Evolutionary conservation across 2,329 filamentous ascomycete species (phyloP), one percentile per base, ranked within the genome.

Genomic region (Mycosphaerella arachidis): DNA sequence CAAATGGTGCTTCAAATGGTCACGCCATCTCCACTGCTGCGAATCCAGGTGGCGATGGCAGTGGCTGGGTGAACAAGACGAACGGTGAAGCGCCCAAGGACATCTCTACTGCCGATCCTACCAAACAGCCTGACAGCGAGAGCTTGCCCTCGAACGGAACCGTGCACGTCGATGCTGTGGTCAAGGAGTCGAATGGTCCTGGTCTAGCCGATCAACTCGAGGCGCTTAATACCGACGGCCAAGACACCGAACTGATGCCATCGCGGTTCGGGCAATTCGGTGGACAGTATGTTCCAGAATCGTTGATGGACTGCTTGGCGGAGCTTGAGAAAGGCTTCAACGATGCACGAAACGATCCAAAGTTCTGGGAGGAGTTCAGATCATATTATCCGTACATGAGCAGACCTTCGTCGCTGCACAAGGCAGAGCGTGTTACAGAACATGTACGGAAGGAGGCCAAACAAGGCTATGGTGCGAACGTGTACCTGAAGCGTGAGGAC

Each of bases 351-450:
- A 86, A 95, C 64, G 93, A 97, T 72, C 88, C 91, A 4, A 83
- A 85, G 57, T 99, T 99, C 82, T 99, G 94, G 94, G 90, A 96
- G 72, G 94, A 99, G 77, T 99, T 91, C 79, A 85, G 91, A 66
- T 91, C 91, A 6, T 94, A 96, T 81, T 99, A 97, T 76, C 89
- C 91, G 43, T 99, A 94, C 81, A 99, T 99, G 89, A 92, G 92
- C 58, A 87, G 94, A 50, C 93, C 94, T 1, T 94, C 93, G 55
- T 92, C 93, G 67, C 81, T 99, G 56, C 94, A 99, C 77, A 79
- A 92, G 56, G 94, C 94, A 1, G 87, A 94, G 68, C 87, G 92
- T 56, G 80, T 99, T 66, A 97, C 93, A 0, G 88, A 95, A 72
- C 62, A 68, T 29, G 62, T 69, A 9, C 67, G 71, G 12, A 66